Base-by-base conservation (phyloP, 1,284 basidiomycete species). In the Ceratobasidium sp. region DNA sequence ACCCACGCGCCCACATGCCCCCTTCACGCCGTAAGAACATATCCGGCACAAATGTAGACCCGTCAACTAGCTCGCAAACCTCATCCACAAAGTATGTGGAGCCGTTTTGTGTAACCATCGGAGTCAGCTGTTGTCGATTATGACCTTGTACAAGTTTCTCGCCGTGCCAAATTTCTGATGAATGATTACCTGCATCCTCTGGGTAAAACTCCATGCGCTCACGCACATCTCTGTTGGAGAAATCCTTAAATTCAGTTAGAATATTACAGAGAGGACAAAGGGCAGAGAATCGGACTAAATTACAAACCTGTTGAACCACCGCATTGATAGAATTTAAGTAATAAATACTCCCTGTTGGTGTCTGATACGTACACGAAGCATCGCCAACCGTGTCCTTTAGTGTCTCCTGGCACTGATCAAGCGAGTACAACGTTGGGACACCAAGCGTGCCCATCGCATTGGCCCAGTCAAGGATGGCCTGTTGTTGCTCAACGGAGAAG, bases 401-500 rank as follows among this genome's bases (percentile, higher is more conserved):
- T 13, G 12, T 28, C 42, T 63, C 33, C 53, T 77, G 33, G n/a
- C 63, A 77, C 20, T 44, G 33, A 20, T 77, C 53, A 20, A 77
- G 63, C 10, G 73, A 67, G 6, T 77, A 49, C 4, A 77, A 55
- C 10, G 73, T 77, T 4, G 73, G 63, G 42, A 67, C 73, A 15
- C 67, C 40, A 2, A 23, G 23, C 13, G 82, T 82, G 0, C 83
- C 82, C 26, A 86, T 58, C 10, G 79, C 82, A 13, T 80, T 82
- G 12, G 82, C 83, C 82, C 83, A 85, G 0, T 44, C 44, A 4
- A 85, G 80, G 2, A 85, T 66, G 1, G 84, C 84, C 69, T 77
- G 80, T 60, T 84, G 83, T 66, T 85, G 83, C 39, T 63, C 55
- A 44, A 82, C 71, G 5, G 82, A 85, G 58, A 85, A 85, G 12